Percentiles rank a stretch among this genome's conserved stretches.
phyloP scores from a whole-genome alignment of 495 filamentous ascomycete species.

The Aspergillus panamensis region DNA sequence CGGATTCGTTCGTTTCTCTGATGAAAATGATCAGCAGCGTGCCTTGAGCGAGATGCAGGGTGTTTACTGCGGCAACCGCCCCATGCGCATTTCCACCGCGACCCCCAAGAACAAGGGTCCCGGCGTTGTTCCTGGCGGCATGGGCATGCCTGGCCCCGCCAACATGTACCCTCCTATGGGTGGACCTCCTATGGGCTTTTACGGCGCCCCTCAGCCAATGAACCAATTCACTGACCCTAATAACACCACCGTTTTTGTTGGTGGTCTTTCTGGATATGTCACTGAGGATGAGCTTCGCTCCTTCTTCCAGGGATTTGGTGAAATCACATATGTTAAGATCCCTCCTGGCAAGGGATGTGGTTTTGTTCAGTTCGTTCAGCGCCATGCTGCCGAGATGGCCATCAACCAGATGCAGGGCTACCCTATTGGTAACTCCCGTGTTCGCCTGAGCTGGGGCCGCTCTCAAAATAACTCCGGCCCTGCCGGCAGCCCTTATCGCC shows the following conservation, averaged over 20 bases:
- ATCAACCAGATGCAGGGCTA: slow-evolving; percentile 99
- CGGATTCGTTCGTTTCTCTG: slow-evolving; percentile 95
- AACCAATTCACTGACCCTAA: slow-evolving; percentile 99
- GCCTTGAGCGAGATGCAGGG: slow-evolving; percentile 98
- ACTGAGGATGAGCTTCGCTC: slow-evolving; percentile 98
- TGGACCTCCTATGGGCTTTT: slow-evolving; percentile 75
- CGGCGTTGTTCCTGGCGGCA: slow-evolving; percentile 55
- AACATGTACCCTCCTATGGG: slow-evolving; percentile 65
- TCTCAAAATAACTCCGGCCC: slow-evolving; percentile 99
- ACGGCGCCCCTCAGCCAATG: slow-evolving; percentile 88
- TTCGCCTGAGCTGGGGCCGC: slow-evolving; percentile 94
- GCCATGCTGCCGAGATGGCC: slow-evolving; percentile 98
- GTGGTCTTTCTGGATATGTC: slow-evolving; percentile 95
- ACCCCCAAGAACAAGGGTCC: slow-evolving; percentile 93
- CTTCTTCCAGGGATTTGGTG: slow-evolving; percentile 99
- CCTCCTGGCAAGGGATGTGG: slow-evolving; percentile 98
- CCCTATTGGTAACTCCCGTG: slow-evolving; percentile 97
- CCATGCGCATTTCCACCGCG: slow-evolving; percentile 97
- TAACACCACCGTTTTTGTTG: slow-evolving; percentile 99
- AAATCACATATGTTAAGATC: slow-evolving; percentile 99
- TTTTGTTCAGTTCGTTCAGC: slow-evolving; percentile 99
- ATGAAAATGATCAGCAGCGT: slow-evolving; percentile 90
- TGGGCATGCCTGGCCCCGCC: slow-evolving; percentile 50
- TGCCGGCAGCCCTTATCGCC: slow-evolving; percentile 94
- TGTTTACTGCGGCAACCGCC: slow-evolving; percentile 97